phyloP scores from a whole-genome alignment of 2,329 filamentous ascomycete species.

The Hypoxylon sp. region DNA sequence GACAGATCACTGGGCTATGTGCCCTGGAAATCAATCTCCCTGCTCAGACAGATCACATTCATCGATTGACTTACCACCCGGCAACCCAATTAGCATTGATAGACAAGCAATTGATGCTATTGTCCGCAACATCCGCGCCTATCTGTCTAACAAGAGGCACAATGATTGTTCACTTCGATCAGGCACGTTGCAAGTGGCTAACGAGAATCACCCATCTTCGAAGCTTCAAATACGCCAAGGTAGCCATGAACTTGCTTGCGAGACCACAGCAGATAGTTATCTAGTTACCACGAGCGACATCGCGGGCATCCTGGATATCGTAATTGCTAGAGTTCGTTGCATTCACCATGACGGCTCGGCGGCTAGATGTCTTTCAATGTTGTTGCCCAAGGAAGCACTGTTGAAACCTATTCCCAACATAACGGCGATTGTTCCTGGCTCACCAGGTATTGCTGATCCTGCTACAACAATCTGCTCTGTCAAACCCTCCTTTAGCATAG shows the following conservation, averaged over 20 bases:
- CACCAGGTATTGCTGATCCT: slow-evolving; percentile 49
- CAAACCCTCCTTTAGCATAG: slow-evolving; percentile 48
- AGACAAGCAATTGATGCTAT: slow-evolving; percentile 47
- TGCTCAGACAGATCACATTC: slow-evolving; percentile 12
- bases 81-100: slow-evolving; percentile 31
- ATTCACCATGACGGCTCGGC: slow-evolving; percentile 37
- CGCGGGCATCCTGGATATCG: slow-evolving; percentile 53
- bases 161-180: slow-evolving; percentile 22
- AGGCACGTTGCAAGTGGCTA: neutral
- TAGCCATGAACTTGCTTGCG: neutral
- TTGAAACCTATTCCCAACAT: slow-evolving; percentile 42
- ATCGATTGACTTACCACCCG: slow-evolving; percentile 10
- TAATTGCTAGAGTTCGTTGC: slow-evolving; percentile 47
- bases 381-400: slow-evolving; percentile 42
- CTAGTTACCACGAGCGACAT: slow-evolving; percentile 51
- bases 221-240: slow-evolving; percentile 10
- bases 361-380: slow-evolving; percentile 43
- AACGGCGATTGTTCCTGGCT: slow-evolving; percentile 47
- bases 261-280: slow-evolving; percentile 41
- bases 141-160: slow-evolving; percentile 47
- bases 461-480: slow-evolving; percentile 53
- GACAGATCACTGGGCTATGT: slow-evolving; percentile 33
- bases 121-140: slow-evolving; percentile 48
- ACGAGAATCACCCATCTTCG: slow-evolving; percentile 33
- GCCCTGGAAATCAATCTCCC: slow-evolving; percentile 27